Conservation (phyloP, 495 filamentous ascomycete species). For the Lophium mytilinum region DNA sequence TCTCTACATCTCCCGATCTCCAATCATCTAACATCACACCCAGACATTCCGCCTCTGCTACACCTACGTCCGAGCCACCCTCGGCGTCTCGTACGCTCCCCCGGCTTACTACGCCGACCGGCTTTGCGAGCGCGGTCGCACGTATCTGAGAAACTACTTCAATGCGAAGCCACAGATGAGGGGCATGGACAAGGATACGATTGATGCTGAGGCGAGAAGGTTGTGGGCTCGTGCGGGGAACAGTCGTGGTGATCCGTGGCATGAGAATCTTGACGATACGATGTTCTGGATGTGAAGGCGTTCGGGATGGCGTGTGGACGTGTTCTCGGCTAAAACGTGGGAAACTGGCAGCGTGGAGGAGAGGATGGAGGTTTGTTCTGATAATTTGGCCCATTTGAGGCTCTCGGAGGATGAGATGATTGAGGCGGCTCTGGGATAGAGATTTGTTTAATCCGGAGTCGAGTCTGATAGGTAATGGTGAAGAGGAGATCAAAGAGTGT, state of each 20-base stretch:
- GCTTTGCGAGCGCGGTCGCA: conserved; percentile 30
- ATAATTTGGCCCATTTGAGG: too few species aligned
- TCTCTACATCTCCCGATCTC: too few species aligned
- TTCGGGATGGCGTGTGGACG: too few species aligned
- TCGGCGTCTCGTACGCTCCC: conserved; percentile 23
- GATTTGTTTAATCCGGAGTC: too few species aligned
- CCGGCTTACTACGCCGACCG: conserved; percentile 32
- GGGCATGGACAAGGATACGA: not conserved
- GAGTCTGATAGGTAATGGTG: too few species aligned
- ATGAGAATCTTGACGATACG: not conserved
- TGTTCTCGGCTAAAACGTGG: too few species aligned
- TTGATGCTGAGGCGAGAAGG: not conserved
- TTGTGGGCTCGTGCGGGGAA: not conserved
- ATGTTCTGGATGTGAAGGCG: not conserved
- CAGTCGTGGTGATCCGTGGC: not conserved
- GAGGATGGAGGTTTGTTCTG: too few species aligned
- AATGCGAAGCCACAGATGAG: not conserved
- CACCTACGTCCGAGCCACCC: conserved; percentile 24
- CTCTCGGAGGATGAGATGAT: too few species aligned
- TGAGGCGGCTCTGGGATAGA: too few species aligned
- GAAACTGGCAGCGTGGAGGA: too few species aligned
- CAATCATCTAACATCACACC: not conserved
- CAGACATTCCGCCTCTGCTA: conserved; percentile 27
- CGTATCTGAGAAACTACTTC: conserved; percentile 18
- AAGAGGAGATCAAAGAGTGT: too few species aligned